Evolutionary conservation across 2,329 filamentous ascomycete species (phyloP), one percentile per base, ranked within the genome.

Genomic region (Colletotrichum sp.): DNA sequence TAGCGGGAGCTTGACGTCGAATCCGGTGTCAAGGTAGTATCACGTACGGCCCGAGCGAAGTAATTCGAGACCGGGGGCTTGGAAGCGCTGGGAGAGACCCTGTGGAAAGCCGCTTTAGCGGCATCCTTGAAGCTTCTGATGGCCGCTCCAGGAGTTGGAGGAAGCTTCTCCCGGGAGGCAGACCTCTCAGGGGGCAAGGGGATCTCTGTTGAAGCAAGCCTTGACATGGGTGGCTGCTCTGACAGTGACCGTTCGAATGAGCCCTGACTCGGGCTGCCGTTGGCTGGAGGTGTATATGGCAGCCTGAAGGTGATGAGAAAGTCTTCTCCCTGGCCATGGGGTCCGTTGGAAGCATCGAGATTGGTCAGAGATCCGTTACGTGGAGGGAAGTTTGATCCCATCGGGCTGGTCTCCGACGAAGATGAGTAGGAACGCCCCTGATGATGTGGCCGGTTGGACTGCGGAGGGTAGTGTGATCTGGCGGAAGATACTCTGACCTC

Each of bases 91-190:
- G 72, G 30, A 5, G 77, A 77, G 3, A 78, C 67, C 25, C 80
- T 81, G 32, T 79, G 76, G 19, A 86, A 80, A 34, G 82, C 83
- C 29, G 83, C 81, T 69, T 80, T 85, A 30, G 84, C 83, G 15
- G 84, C 83, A 69, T 84, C 85, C 70, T 79, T 83, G 68, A 86
- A 78, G 72, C 80, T 84, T 72, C 34, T 78, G 32, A 75, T 67
- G 57, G 61, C 62, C 7, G 52, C 55, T 3, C 75, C 67, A 9
- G 72, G 68, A 9, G 75, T 68, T 6, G 61, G 32, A 7, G 62
- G 71, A 49, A 57, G 49, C 36, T 55, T 57, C 8, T 75, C 71
- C 9, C 62, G 61, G 16, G 75, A 75, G 19, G 19, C 6, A 3
- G 65, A 62, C 8, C 66, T 70, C 25, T 63, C 72, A 7, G 34